phyloP scores from a whole-genome alignment of 2,329 filamentous ascomycete genomes.

The Colletotrichum sp. region DNA sequence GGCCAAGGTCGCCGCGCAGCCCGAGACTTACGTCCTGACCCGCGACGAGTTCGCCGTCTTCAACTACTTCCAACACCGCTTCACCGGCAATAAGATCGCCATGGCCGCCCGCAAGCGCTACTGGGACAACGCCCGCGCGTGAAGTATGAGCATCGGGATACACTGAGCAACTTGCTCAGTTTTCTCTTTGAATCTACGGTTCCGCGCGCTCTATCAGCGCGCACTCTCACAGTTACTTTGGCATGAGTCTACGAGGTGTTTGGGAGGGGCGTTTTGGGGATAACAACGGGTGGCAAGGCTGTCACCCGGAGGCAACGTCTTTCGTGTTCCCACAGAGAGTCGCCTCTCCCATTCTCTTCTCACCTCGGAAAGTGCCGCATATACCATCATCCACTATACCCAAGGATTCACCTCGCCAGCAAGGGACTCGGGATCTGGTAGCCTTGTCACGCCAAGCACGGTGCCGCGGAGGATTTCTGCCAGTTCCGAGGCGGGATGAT shows the following conservation, averaged over 20 bases:
- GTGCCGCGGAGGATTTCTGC: not conserved
- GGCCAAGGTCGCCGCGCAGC: constrained; percentile 68
- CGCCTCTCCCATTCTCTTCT: not conserved
- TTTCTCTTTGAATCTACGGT: not conserved
- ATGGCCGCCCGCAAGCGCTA: constrained; percentile 55
- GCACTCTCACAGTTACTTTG: not conserved
- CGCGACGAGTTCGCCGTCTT: constrained; percentile 84
- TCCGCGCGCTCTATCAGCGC: not conserved
- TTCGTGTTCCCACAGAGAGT: not conserved
- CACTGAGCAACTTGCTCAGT: not conserved
- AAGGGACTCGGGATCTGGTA: not conserved
- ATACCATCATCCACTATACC: not conserved
- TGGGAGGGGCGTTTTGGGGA: not conserved
- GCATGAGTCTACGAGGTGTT: not conserved
- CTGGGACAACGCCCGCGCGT: constrained; percentile 54
- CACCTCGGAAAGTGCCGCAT: not conserved
- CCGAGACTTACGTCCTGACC: constrained; percentile 74
- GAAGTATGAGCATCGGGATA: constrained; percentile 11
- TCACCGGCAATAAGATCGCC: constrained; percentile 56
- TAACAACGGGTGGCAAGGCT: not conserved
- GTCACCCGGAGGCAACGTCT: not conserved
- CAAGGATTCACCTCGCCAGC: not conserved
- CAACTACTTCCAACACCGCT: constrained; percentile 80
- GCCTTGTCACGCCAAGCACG: not conserved
- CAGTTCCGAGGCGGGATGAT: not conserved